Base-by-base conservation (phyloP, 2,329 filamentous ascomycete species). In the Colletotrichum higginsianum region DNA sequence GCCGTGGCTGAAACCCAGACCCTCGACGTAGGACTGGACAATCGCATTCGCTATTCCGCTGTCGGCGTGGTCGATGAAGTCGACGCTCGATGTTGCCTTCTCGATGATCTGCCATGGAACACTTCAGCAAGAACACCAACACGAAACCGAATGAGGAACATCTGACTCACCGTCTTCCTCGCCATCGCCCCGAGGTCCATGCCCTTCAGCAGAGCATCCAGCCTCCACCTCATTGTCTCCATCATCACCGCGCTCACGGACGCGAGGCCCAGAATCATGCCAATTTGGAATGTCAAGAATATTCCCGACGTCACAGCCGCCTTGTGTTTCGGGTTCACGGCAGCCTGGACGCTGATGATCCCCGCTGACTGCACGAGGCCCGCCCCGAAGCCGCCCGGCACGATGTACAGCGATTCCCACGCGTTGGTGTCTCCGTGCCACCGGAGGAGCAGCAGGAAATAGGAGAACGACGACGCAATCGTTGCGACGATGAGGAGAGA, bases 391-490 rank as follows among this genome's bases (percentile, higher is more conserved):
- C 84, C 84, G 58, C 80, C 79, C 80, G 90, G 89, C 6, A 90
- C 80, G 30, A 92, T 90, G 69, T 90, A 89, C 0, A 92, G 76
- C 0, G 88, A 88, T 73, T 91, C 88, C 71, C 80, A 80, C 74
- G 85, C 84, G 9, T 84, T 85, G 0, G 89, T 92, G 42, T 89
- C 73, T 0, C 90, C 91, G 13, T 87, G 84, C 91, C 91, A 93
- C 26, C 86, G 82, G 1, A 89, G 75, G 11, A 88, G 78, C 4
- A 92, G 84, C 0, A 90, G 79, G 0, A 82, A 57, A 71, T 92
- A 91, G 7, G 85, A 83, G 0, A 85, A 65, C 0, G 86, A 84
- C 0, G 88, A 86, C 1, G 86, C 80, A 0, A 88, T 61, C 0
- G 87, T 85, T 0, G 88, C 86, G 0, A 88, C 61, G 0, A 89